Percentiles rank a stretch among this genome's conserved stretches.
These are phyloP conservation scores for Ganoderma sinense DNA, from an alignment of 1,284 basidiomycete genomes.

Conservation along the genomic window DNA sequence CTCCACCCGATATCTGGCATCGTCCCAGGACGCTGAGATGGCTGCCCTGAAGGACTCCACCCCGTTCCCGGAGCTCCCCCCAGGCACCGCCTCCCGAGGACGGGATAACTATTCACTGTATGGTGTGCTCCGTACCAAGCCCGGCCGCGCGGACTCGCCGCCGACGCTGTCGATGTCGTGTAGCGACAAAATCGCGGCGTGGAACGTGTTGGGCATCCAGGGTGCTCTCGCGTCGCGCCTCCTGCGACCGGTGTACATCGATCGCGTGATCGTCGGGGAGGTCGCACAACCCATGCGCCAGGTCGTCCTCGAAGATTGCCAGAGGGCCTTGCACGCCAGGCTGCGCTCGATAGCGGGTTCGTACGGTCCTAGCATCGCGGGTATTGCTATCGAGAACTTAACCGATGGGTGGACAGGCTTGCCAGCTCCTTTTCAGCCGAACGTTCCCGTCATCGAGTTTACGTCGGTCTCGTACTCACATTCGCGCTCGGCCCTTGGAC, in stretches of 20 bases:
- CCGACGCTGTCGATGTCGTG: slow-evolving; percentile 87
- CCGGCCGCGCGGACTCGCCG: slow-evolving; percentile 86
- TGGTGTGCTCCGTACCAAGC: slow-evolving; percentile 88
- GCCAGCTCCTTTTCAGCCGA: slow-evolving; percentile 46
- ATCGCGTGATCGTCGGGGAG: slow-evolving; percentile 74
- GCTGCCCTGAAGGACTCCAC: slow-evolving; percentile 70
- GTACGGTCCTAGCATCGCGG: not conserved
- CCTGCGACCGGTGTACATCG: slow-evolving; percentile 71
- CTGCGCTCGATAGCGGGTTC: slow-evolving; percentile 42
- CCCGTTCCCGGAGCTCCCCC: slow-evolving; percentile 44
- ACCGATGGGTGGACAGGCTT: slow-evolving; percentile 1
- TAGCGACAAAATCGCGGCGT: slow-evolving; percentile 90
- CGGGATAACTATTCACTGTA: slow-evolving; percentile 78
- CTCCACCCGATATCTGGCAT: slow-evolving; percentile 81
- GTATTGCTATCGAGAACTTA: not conserved
- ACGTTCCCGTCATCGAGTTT: slow-evolving; percentile 61
- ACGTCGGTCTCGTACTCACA: slow-evolving; percentile 65
- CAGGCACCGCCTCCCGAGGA: slow-evolving; percentile 66
- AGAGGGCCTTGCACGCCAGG: slow-evolving; percentile 65
- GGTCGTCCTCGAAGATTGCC: slow-evolving; percentile 61
- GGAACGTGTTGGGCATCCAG: slow-evolving; percentile 86
- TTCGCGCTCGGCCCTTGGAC: slow-evolving; percentile 53
- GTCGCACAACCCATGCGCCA: slow-evolving; percentile 52
- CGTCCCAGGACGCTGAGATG: slow-evolving; percentile 72
- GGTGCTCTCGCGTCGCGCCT: slow-evolving; percentile 74